Evolutionary conservation across 78 protist genomes (phyloP), one percentile per base, ranked within the genome.

Genomic region (Dictyostelium firmibasis): DNA sequence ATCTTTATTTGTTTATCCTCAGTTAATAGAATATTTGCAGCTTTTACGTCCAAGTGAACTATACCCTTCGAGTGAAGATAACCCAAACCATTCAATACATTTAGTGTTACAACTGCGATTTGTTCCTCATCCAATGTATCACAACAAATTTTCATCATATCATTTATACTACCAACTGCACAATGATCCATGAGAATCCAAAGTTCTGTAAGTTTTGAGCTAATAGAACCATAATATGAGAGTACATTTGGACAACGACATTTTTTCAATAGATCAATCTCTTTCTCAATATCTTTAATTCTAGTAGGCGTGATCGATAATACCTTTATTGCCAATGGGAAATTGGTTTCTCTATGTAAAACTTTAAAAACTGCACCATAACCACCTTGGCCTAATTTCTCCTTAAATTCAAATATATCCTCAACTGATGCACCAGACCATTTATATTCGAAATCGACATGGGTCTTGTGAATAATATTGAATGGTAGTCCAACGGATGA

Each of bases 41-140:
- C 97, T 78, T 97, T 97, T 74, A 97, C 97, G 43, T 97, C 98
- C 29, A 95, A 89, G 81, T 97, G 98, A 41, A 97, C 97, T 9
- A 93, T 93, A 27, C 91, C 91, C 64, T 83, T 82, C 9, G 74
- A 31, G 78, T 97, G 98, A n/a, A 97, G 85, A 74, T 97, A 97
- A 16, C 50, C 96, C 4, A 97, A 93, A 8, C 98, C 98, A 35
- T 16, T n/a, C 18, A 97, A 93, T 5, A 96, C 85, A 10, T 67
- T 74, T 10, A 60, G 4, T 16, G 76, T n/a, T 7, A 97, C 83
- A 29, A 20, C 60, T 18, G 94, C 88, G n/a, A 95, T 92, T 78
- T 93, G 95, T 10, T 82, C 78, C 82, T 96, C 97, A 18, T 84
- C 83, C 69, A 88, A 41, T 25, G 95, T 36, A 57, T 83, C 96